Evolutionary conservation across 768 basidiomycete genomes (phyloP).

Genomic region (Xerocomus potaroensis): DNA sequence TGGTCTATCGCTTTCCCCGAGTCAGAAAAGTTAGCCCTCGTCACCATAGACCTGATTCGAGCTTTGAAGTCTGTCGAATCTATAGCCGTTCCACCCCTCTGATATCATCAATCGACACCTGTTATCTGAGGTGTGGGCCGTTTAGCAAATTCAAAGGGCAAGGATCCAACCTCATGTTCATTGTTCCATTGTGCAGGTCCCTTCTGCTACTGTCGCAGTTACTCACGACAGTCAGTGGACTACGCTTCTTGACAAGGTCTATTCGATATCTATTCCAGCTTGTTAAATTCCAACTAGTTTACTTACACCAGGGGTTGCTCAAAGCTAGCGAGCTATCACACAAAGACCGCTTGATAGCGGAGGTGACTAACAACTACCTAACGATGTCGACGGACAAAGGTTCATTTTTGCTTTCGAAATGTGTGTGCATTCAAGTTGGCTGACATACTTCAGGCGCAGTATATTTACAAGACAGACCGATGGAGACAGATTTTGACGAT

Average conservation of each 20-base stretch:
- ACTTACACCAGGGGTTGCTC: neutral
- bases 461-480: neutral
- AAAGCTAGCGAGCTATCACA: neutral
- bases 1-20: constrained; percentile 1
- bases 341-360: neutral
- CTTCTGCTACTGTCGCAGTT: constrained; percentile 1
- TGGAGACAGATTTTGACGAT: neutral
- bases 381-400: neutral
- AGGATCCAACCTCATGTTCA: too few relatives aligned
- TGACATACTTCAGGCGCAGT: neutral
- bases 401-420: neutral
- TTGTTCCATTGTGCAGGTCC: neutral
- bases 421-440: neutral
- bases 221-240: constrained; percentile 7
- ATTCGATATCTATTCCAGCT: neutral
- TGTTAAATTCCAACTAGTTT: neutral
- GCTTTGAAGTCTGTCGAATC: neutral
- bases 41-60: neutral
- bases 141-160: too few relatives aligned
- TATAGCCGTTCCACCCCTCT: constrained; percentile 11
- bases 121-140: constrained; percentile 1
- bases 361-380: neutral
- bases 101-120: constrained; percentile 10
- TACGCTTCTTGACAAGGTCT: neutral
- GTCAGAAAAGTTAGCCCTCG: neutral